Evolutionary conservation across 495 filamentous ascomycete genomes (phyloP).

Genomic region (Penicillium waksmanii): DNA sequence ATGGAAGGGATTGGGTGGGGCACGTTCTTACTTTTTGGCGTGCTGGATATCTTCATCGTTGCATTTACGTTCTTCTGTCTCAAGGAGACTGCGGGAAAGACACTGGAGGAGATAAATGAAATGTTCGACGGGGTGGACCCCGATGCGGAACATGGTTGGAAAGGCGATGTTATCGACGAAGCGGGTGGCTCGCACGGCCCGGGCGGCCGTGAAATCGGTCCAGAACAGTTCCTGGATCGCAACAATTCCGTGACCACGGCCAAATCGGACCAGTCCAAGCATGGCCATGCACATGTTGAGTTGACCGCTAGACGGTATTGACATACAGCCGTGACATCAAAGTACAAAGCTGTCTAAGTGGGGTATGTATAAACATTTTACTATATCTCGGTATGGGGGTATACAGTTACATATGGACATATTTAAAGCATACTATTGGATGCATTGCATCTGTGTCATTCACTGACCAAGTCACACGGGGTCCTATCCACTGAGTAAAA

Average conservation of each 20-base stretch:
- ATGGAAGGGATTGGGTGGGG: slow-evolving; percentile 51
- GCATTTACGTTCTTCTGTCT: slow-evolving; percentile 49
- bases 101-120: slow-evolving; percentile 70
- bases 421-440: slow-evolving; percentile 4
- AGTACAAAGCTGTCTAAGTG: neutral
- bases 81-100: slow-evolving; percentile 70
- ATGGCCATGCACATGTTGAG: slow-evolving; percentile 17
- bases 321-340: neutral
- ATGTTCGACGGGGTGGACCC: slow-evolving; percentile 53
- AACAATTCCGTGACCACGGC: slow-evolving; percentile 9
- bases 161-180: slow-evolving; percentile 12
- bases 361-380: no score
- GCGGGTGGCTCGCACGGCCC: slow-evolving; percentile 3
- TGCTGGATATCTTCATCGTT: slow-evolving; percentile 43
- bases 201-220: slow-evolving; percentile 3
- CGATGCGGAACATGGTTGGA: slow-evolving; percentile 25
- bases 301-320: slow-evolving; percentile 24
- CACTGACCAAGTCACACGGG: slow-evolving; percentile 11
- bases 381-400: neutral
- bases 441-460: slow-evolving; percentile 8
- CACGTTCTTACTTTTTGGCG: slow-evolving; percentile 54
- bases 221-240: slow-evolving; percentile 2
- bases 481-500: slow-evolving; percentile 1
- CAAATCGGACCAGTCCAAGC: slow-evolving; percentile 16
- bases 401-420: slow-evolving; percentile 2